These are phyloP conservation scores for Kwoniella dejecticola DNA, from an alignment of 768 basidiomycete genomes.

Conservation along the genomic window DNA sequence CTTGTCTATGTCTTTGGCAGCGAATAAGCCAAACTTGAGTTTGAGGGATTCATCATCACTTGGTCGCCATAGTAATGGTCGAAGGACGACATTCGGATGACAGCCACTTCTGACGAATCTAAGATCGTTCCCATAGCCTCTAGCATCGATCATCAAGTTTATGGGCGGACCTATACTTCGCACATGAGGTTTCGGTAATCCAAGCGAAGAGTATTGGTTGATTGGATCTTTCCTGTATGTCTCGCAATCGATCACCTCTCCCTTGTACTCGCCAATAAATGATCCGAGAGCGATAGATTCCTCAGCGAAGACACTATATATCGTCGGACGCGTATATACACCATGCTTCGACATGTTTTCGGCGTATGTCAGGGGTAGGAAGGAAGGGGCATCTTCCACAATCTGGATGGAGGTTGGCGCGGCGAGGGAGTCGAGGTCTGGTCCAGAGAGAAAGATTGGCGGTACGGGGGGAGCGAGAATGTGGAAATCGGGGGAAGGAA, in stretches of 20 bases:
- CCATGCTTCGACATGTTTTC: conserved; percentile 31
- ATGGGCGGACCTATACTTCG: conserved; percentile 76
- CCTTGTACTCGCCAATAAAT: conserved; percentile 67
- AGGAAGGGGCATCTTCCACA: conserved; percentile 33
- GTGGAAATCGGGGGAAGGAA: conserved; percentile 37
- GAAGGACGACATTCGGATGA: conserved; percentile 67
- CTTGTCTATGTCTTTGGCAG: conserved; percentile 69
- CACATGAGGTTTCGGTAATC: conserved; percentile 81
- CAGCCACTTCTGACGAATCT: conserved; percentile 70
- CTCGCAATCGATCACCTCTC: conserved; percentile 67
- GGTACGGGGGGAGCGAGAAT: conserved; percentile 51
- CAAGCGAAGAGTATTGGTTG: conserved; percentile 74
- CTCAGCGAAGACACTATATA: conserved; percentile 69
- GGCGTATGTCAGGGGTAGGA: conserved; percentile 43
- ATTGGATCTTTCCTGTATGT: conserved; percentile 75
- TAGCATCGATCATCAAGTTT: conserved; percentile 74
- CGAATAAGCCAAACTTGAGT: conserved; percentile 77
- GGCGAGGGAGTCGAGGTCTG: conserved; percentile 29
- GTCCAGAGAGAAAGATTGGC: conserved; percentile 36
- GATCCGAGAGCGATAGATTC: conserved; percentile 62
- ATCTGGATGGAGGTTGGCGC: conserved; percentile 26
- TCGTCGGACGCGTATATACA: conserved; percentile 47
- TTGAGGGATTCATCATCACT: conserved; percentile 47
- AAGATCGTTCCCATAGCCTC: conserved; percentile 67
- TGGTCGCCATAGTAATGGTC: conserved; percentile 60